A percentile compares a stretch with the other conserved stretches of the same genome.
Evolutionary conservation across 2,329 filamentous ascomycete genomes (phyloP).

Genomic region (Daldinia sp.): DNA sequence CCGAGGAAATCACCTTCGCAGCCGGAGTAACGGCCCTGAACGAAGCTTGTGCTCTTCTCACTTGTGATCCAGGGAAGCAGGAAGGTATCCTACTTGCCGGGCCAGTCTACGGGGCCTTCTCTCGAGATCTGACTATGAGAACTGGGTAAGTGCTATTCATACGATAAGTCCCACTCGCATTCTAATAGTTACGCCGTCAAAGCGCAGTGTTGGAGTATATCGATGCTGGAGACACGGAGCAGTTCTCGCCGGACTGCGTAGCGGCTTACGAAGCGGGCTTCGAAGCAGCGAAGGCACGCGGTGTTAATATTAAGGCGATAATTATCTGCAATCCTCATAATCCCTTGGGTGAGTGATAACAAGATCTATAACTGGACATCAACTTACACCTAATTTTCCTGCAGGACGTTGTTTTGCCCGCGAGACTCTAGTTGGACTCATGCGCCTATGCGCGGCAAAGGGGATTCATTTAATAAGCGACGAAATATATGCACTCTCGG

Average conservation of each 20-base stretch:
- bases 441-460: slow-evolving; percentile 37
- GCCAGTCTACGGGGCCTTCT: slow-evolving; percentile 38
- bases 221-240: slow-evolving; percentile 35
- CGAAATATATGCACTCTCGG: slow-evolving; percentile 40
- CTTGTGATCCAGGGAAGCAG: slow-evolving; percentile 30
- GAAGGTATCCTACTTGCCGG: slow-evolving; percentile 34
- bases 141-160: slow-evolving; percentile 35
- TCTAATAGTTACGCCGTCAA: background rate
- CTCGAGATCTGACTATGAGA: slow-evolving; percentile 33
- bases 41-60: slow-evolving; percentile 37
- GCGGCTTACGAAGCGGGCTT: slow-evolving; percentile 34
- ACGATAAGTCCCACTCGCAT: background rate
- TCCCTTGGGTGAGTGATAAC: slow-evolving; percentile 29
- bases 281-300: slow-evolving; percentile 32
- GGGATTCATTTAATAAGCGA: slow-evolving; percentile 40
- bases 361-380: background rate
- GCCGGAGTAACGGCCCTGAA: slow-evolving; percentile 39
- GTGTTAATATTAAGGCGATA: slow-evolving; percentile 30
- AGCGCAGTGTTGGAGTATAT: slow-evolving; percentile 34
- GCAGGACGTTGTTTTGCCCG: slow-evolving; percentile 36
- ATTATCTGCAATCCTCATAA: slow-evolving; percentile 40
- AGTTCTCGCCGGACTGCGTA: slow-evolving; percentile 36
- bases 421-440: slow-evolving; percentile 33
- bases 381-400: background rate
- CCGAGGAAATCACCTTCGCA: slow-evolving; percentile 40